Evolutionary conservation across 805 yeast genomes (phyloP), one percentile per base, ranked within the genome.

Genomic region (Cyberlindnera petersonii): DNA sequence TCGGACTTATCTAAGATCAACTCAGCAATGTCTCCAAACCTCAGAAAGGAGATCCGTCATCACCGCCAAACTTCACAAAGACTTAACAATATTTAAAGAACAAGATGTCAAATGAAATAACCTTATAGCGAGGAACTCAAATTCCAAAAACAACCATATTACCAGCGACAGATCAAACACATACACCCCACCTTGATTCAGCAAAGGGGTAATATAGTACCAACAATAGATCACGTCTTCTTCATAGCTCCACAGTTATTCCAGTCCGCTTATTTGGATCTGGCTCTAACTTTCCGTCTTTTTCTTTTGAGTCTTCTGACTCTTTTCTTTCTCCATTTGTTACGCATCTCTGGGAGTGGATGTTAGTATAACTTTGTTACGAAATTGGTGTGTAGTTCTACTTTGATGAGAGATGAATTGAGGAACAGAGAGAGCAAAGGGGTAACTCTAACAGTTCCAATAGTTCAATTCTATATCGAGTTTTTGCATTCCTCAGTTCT

Each of bases 201-300:
- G 26, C 40, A 31, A 8, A n/a, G 14, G 16, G 30, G 27, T 15
- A 17, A 28, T 23, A 26, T 23, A 32, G 24, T 24, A 38, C 42
- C 37, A 38, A 22, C 33, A 33, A 19, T n/a, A n/a, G 2, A 9
- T 11, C 6, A 9, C 23, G 24, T 17, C 21, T 27, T 35, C 32
- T 13, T 39, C 35, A 33, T 20, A 16, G 28, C 15, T 24, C 24
- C 32, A 39, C 30, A 26, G 46, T 40, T 46, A 46, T 43, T 41
- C 47, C 52, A 52, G 55, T 63, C 65, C 83, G 85, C 78, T 84
- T 84, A 86, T 82, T 86, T 86, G 80, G 96, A 86, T 86, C 98
- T 88, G 77, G 98, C 98, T 86, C 98, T 87, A 68, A 91, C 96
- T 96, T 91, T 91, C 97, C 98, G 96, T 85, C 98, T 86, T 95